Evolutionary conservation across 805 yeast species (phyloP), one percentile per base, ranked within the genome.

Genomic region (Citeromyces matritensis): DNA sequence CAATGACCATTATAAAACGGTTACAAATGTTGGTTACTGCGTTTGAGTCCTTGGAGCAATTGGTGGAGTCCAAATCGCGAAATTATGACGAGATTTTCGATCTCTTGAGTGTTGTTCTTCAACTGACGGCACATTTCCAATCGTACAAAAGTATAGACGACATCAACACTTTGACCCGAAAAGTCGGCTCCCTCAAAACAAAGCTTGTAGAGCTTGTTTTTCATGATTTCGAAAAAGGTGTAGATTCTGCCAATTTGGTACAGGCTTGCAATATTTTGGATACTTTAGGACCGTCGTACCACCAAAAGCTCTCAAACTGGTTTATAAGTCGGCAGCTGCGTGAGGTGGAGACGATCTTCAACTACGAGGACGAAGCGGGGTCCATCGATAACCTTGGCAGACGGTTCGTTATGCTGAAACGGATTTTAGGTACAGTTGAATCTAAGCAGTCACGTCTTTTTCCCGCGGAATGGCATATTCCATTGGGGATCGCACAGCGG

Each of bases 281-380:
- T 37, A 49, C 65, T 7, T 55, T 82, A 30, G 81, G 80, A 15
- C 47, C 49, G 4, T 63, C 70, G 31, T 65, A 73, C 37, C 65
- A 62, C 30, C 69, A 69, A 31, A 70, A 74, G 43, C 59, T 88
- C 30, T 53, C 73, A 6, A 69, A 64, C 30, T 83, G 93, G 88
- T 82, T 79, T 49, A 67, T 80, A 37, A 69, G 67, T 34, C 61
- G 61, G 21, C 73, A 78, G 38, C 58, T 91, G 33, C 68, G 67
- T 43, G 97, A 88, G 43, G 72, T 88, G 28, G 65, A 65, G 24
- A 57, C 70, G 14, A 83, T 91, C 8, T 91, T 91, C 54, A 67
- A 72, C 33, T 62, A 74, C 7, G 63, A 73, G 9, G 96, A 85
- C 42, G 98, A 91, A 53, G 98, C 98, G 0, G 96, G 96, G 1